Percentiles rank a stretch among this genome's conserved stretches.
phyloP scores from a whole-genome alignment of 2,329 filamentous ascomycete species.

The Hypoxylon sp. region DNA sequence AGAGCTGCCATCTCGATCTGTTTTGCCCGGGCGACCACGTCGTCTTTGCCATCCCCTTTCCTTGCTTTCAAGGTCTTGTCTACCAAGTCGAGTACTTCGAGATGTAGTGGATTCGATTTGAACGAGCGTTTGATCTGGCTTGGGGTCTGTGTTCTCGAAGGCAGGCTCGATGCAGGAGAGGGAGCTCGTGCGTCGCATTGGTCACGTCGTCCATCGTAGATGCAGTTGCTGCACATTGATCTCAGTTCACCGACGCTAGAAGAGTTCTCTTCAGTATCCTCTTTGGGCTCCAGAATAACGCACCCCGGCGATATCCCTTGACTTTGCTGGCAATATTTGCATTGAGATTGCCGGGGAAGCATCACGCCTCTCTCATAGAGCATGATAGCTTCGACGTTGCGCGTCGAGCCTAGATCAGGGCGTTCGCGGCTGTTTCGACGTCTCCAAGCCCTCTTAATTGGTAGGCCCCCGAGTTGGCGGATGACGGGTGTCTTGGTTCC shows the following conservation, averaged over 20 bases:
- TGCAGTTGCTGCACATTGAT: conserved; percentile 44
- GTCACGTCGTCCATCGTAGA: conserved; percentile 34
- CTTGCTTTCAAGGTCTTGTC: conserved; percentile 38
- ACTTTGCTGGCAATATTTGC: conserved; percentile 35
- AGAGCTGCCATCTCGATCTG: conserved; percentile 45
- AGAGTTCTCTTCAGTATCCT: neutral
- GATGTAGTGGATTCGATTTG: conserved; percentile 32
- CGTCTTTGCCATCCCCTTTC: conserved; percentile 23
- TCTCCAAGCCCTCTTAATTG: conserved; percentile 45
- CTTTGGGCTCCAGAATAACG: conserved; percentile 31
- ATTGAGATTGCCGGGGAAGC: conserved; percentile 33
- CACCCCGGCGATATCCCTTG: conserved; percentile 42
- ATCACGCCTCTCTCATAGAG: conserved; percentile 45
- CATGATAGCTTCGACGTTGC: conserved; percentile 44
- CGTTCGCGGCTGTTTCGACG: conserved; percentile 37
- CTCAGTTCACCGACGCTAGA: neutral
- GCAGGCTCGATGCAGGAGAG: conserved; percentile 16
- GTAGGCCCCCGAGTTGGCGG: conserved; percentile 33
- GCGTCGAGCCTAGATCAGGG: conserved; percentile 33
- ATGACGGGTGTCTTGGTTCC: conserved; percentile 35
- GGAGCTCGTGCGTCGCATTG: conserved; percentile 31
- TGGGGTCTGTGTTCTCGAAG: conserved; percentile 32
- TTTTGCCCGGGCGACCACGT: conserved; percentile 35
- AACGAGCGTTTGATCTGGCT: conserved; percentile 32
- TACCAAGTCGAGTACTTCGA: conserved; percentile 44